Base-by-base conservation (phyloP, 306 rosid species). In the Vigna radiata region DNA sequence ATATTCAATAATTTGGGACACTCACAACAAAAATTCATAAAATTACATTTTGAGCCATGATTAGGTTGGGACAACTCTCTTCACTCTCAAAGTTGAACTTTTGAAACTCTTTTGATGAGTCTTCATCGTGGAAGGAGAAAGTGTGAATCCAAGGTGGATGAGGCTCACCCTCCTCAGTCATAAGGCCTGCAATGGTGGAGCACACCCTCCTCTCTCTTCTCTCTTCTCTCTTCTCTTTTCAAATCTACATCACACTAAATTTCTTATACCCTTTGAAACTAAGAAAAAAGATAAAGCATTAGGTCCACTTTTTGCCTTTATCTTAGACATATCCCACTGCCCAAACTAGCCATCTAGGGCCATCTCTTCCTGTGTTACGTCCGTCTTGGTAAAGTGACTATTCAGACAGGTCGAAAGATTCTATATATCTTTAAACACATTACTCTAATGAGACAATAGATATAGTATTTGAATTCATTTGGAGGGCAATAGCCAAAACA, bases 131-230 rank as follows among this genome's bases (percentile, higher is more conserved):
- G 63, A 78, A 67, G 63, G 76, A 61, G 81, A 83, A 71, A 75
- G 59, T 2, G 11, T 71, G 88, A 73, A 69, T 65, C 73, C 77
- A 58, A 41, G 55, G 81, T 23, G 33, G 66, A 71, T 70, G 37
- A 36, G 10, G 15, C 80, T 77, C 75, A 77, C 33, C 56, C 56
- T 43, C 56, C 56, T 43, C 52, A 12, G 82, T 78, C 60, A 44
- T 50, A 79, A 79, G 83, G 77, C 72, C 76, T 77, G 83, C 75
- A 33, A 72, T 82, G 82, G 83, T 69, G 93, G 83, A 74, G 70
- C 81, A 75, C 78, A 69, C 67, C 52, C 46, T 14, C 56, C 37
- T n/a, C 50, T n/a, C 54, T 21, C 46, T 60, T 59, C 44, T 39
- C 54, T 21, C 46, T 60, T 59, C 44, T 39, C 11, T 39, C 52